Conservation (phyloP, 345 rosid species). For the Noccaea caerulescens region DNA sequence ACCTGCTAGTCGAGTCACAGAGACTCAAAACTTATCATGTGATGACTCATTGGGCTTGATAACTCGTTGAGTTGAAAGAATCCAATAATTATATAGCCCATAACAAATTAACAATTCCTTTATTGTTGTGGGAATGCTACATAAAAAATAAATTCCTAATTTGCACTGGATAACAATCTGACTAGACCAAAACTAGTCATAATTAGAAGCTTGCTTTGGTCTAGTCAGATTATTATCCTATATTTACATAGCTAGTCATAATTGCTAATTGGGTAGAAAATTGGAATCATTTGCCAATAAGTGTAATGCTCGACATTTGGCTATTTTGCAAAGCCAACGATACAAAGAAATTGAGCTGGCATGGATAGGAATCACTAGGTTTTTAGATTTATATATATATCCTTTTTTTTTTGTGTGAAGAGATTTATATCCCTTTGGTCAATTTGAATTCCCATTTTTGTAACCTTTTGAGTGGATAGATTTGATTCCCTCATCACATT, state of each 20-base stretch:
- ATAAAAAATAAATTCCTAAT: neutral
- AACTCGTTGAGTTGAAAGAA: neutral
- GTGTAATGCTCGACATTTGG: conserved; percentile 28
- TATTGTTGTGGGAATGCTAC: too few species aligned
- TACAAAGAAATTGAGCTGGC: conserved; percentile 10
- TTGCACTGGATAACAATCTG: neutral
- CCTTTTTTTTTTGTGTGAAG: neutral
- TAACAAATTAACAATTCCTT: too few species aligned
- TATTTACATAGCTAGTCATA: too few species aligned
- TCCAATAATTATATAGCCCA: neutral
- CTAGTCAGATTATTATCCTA: too few species aligned
- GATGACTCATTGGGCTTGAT: neutral
- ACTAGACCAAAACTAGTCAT: too few species aligned
- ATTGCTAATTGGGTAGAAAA: neutral
- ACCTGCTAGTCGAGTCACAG: too few species aligned
- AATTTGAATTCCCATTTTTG: neutral
- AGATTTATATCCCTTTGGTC: conserved; percentile 23
- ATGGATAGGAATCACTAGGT: conserved; percentile 15
- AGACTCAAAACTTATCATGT: too few species aligned
- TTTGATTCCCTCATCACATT: conserved; percentile 25
- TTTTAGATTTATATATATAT: neutral
- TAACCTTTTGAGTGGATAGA: neutral
- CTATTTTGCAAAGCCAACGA: conserved; percentile 23
- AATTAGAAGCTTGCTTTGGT: too few species aligned
- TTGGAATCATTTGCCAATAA: conserved; percentile 19